Evolutionary conservation across 306 rosid species (phyloP).

Genomic region (Castanospermum australe): DNA sequence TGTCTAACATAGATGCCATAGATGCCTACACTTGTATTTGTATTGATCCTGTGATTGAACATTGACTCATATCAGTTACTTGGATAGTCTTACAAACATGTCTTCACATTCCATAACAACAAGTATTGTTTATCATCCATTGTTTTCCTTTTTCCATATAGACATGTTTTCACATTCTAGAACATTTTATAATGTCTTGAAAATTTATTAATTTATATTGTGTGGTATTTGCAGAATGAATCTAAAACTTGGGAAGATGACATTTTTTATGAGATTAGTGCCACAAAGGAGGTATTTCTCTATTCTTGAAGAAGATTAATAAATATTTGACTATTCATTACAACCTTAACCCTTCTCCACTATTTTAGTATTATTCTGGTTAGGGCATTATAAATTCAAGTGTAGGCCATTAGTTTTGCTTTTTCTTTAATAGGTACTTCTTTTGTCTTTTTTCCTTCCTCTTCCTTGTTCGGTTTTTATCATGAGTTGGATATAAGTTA

Average conservation of each 20-base stretch:
- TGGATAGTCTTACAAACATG: neutral
- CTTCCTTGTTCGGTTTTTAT: neutral
- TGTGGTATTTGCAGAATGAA: conserved; percentile 56
- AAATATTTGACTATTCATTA: neutral
- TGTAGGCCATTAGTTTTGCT: neutral
- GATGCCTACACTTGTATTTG: neutral
- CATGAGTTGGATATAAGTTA: neutral
- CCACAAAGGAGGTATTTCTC: conserved; percentile 51
- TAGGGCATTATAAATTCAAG: neutral
- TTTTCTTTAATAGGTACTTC: neutral
- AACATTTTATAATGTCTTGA: neutral
- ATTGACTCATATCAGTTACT: neutral
- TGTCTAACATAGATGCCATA: neutral
- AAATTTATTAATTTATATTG: neutral
- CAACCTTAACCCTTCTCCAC: neutral
- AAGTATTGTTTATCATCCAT: neutral
- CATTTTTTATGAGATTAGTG: conserved; percentile 31
- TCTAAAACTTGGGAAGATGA: conserved; percentile 77
- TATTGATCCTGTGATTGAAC: neutral
- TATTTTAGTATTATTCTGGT: neutral
- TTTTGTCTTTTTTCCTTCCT: neutral
- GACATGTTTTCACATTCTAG: too few relatives aligned
- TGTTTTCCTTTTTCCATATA: neutral
- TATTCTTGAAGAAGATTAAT: conserved; percentile 13
- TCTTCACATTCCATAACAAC: neutral